Conservation (phyloP, 139 green algal genomes). For the Chlorella sp. region DNA sequence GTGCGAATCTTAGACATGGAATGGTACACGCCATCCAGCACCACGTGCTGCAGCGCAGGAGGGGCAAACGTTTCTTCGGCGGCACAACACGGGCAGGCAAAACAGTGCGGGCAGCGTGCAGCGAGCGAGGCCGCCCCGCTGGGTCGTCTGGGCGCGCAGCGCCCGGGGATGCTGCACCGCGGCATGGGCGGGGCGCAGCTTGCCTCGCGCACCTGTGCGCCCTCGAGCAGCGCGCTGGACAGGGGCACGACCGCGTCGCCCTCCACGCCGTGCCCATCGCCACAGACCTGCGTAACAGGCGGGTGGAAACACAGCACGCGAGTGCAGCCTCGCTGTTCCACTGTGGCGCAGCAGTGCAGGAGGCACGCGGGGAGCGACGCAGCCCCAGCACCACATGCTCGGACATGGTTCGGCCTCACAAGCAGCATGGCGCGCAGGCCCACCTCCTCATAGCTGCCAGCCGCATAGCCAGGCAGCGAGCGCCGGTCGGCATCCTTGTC, state of each 20-base stretch:
- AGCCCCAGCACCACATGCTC: background rate
- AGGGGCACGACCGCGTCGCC: slow-evolving; percentile 78
- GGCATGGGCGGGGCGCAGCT: no score
- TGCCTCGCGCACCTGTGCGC: no score
- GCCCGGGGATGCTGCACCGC: no score
- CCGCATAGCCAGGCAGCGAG: slow-evolving; percentile 45
- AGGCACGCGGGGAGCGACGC: background rate
- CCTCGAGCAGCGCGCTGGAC: slow-evolving; percentile 49
- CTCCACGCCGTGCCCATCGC: slow-evolving; percentile 47
- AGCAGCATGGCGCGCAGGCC: background rate
- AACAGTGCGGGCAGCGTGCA: no score
- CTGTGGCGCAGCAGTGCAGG: background rate
- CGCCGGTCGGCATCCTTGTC: slow-evolving; percentile 17
- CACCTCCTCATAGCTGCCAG: slow-evolving; percentile 50
- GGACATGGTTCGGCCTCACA: no score
- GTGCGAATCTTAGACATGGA: slow-evolving; percentile 60
- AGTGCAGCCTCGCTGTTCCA: slow-evolving; percentile 1
- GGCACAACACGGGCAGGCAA: no score
- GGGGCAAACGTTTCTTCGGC: no score
- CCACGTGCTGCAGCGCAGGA: no score
- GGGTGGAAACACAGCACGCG: no score
- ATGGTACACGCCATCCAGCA: slow-evolving; percentile 74
- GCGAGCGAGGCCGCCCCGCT: no score
- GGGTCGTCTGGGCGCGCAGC: no score
- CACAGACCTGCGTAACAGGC: slow-evolving; percentile 52